These are phyloP conservation scores for Salisapilia sapeloensis DNA, from an alignment of 352 stramenopile species.

Conservation along the genomic window DNA sequence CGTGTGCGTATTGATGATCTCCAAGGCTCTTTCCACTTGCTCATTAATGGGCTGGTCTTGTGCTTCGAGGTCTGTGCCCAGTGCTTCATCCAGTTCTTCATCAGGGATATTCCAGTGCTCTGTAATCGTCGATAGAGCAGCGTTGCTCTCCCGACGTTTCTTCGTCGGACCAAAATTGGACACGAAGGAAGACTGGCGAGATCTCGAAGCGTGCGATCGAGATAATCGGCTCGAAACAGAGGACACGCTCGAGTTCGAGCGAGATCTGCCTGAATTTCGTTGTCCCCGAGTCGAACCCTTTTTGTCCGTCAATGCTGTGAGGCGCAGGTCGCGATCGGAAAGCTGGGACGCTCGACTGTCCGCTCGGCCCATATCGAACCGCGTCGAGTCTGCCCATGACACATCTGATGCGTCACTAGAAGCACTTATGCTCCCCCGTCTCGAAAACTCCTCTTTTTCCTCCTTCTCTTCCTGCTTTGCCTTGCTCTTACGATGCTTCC, in stretches of 20 bases:
- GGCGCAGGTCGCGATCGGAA: constrained; percentile 39
- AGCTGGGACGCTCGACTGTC: constrained; percentile 68
- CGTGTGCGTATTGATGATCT: constrained; percentile 81
- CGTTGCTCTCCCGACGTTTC: constrained; percentile 45
- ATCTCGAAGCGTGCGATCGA: constrained; percentile 19
- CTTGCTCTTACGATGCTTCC: no score
- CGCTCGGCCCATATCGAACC: constrained; percentile 67
- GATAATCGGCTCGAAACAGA: constrained; percentile 22
- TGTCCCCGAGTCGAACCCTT: no score
- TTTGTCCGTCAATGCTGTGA: constrained; percentile 28
- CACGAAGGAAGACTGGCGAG: constrained; percentile 47
- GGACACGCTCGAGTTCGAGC: constrained; percentile 40
- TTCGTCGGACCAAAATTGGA: constrained; percentile 64
- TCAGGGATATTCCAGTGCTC: constrained; percentile 74
- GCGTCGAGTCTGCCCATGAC: constrained; percentile 75
- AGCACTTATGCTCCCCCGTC: no score
- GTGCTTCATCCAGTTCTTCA: constrained; percentile 56
- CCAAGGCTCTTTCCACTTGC: constrained; percentile 53
- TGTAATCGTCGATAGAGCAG: constrained; percentile 73
- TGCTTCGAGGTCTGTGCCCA: constrained; percentile 63
- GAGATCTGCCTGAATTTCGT: constrained; percentile 14
- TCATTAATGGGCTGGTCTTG: constrained; percentile 75
- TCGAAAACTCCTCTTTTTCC: no score
- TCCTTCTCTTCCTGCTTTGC: no score
- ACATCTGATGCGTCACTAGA: no score